phyloP scores from a whole-genome alignment of 257 asterid species.

The Asclepias syriaca region DNA sequence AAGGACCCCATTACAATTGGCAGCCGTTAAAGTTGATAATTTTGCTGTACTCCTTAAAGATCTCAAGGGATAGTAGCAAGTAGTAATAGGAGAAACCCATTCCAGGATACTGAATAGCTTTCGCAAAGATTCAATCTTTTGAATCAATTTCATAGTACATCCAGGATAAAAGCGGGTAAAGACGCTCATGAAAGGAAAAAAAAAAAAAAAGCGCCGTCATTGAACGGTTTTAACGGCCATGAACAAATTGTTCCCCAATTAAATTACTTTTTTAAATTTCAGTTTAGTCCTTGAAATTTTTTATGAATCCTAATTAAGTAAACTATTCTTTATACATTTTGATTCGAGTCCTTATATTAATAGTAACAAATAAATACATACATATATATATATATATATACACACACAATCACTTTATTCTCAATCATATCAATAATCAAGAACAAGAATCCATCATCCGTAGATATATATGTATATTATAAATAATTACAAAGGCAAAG shows the following conservation, averaged over 20 bases:
- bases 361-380: too few relatives aligned
- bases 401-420: too few relatives aligned
- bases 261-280: too few relatives aligned
- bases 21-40: constrained; percentile 11
- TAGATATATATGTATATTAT: too few relatives aligned
- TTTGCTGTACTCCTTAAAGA: constrained; percentile 13
- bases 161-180: not conserved
- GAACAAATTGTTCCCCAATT: not conserved
- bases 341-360: too few relatives aligned
- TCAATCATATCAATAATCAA: too few relatives aligned
- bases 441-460: too few relatives aligned
- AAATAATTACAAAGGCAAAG: too few relatives aligned
- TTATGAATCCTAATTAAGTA: too few relatives aligned
- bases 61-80: constrained; percentile 18
- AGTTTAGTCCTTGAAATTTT: too few relatives aligned
- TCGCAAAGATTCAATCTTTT: constrained; percentile 18
- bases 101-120: constrained; percentile 14
- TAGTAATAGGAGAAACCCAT: not conserved
- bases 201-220: not conserved
- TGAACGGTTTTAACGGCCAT: not conserved
- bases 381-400: too few relatives aligned
- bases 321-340: too few relatives aligned
- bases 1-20: constrained; percentile 22
- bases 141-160: constrained; percentile 29
- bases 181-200: not conserved